phyloP scores from a whole-genome alignment of 129 eudicot species.

The Centrapalus pauciflorus region DNA sequence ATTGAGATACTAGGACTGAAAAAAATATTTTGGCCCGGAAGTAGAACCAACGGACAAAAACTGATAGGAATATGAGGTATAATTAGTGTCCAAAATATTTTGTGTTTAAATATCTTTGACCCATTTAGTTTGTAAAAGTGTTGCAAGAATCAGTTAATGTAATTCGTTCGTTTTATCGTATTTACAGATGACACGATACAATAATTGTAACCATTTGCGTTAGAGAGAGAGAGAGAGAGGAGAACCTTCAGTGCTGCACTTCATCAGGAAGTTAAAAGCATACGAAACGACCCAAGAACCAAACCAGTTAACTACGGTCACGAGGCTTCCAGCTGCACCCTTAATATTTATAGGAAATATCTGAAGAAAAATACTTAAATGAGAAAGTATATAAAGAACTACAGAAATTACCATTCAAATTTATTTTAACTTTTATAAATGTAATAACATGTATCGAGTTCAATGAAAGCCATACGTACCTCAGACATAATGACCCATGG shows the following conservation, averaged over 20 bases:
- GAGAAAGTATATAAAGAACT: not conserved
- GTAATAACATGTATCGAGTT: not conserved
- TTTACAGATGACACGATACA: no score
- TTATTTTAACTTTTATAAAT: not conserved
- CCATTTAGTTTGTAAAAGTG: no score
- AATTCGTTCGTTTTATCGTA: no score
- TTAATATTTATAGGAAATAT: slow-evolving; percentile 87
- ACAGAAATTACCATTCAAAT: not conserved
- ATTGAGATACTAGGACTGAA: no score
- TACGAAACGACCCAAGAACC: slow-evolving; percentile 83
- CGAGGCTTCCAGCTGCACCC: slow-evolving; percentile 89
- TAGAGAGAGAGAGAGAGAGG: slow-evolving; percentile 11
- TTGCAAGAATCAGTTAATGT: no score
- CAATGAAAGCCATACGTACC: slow-evolving; percentile 45
- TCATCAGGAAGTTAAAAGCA: slow-evolving; percentile 63
- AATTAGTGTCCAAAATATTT: no score
- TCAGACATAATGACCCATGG: slow-evolving; percentile 96
- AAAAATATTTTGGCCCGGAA: no score
- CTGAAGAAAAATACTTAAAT: slow-evolving; percentile 32
- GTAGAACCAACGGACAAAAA: no score
- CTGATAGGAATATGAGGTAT: no score
- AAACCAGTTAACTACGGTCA: slow-evolving; percentile 84
- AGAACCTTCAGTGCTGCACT: slow-evolving; percentile 70
- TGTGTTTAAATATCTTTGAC: no score
- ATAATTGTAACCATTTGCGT: no score